phyloP scores from a whole-genome alignment of 1,284 basidiomycete species.

The Cryptococcus sp. region DNA sequence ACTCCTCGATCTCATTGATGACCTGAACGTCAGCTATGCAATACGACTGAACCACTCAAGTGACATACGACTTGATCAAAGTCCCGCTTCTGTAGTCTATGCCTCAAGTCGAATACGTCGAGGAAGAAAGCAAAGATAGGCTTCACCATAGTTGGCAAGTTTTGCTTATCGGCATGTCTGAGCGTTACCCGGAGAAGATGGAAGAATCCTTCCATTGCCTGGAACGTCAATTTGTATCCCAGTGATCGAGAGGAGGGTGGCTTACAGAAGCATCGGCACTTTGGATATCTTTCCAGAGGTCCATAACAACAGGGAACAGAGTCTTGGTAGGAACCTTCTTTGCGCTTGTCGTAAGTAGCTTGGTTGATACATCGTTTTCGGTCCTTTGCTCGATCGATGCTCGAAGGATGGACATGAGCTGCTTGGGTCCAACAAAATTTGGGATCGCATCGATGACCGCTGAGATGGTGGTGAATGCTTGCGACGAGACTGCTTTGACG shows the following conservation, averaged over 20 bases:
- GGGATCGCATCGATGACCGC: conserved; percentile 45
- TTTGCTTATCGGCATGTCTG: conserved; percentile 60
- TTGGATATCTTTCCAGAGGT: conserved; percentile 45
- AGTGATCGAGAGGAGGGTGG: background rate
- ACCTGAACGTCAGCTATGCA: conserved; percentile 12
- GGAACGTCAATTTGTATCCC: conserved; percentile 2
- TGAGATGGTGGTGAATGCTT: conserved; percentile 27
- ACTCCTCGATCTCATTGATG: conserved; percentile 47
- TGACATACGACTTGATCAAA: conserved; percentile 46
- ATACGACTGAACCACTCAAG: background rate
- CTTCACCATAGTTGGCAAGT: conserved; percentile 67
- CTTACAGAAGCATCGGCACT: conserved; percentile 24
- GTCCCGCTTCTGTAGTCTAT: conserved; percentile 42
- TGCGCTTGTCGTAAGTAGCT: conserved; percentile 56
- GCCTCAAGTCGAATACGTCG: conserved; percentile 66
- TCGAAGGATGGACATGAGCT: conserved; percentile 45
- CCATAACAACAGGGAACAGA: conserved; percentile 60
- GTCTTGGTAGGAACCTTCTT: conserved; percentile 66
- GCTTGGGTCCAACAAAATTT: conserved; percentile 47
- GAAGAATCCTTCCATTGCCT: conserved; percentile 56
- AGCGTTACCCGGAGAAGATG: conserved; percentile 63
- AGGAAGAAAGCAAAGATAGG: conserved; percentile 76
- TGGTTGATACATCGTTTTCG: conserved; percentile 12
- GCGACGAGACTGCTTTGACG: conserved; percentile 4
- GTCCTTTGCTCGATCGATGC: conserved; percentile 35